A percentile compares a stretch with the other conserved stretches of the same genome.
phyloP scores from a whole-genome alignment of 768 basidiomycete species.

The Multifurca ochricompacta region DNA sequence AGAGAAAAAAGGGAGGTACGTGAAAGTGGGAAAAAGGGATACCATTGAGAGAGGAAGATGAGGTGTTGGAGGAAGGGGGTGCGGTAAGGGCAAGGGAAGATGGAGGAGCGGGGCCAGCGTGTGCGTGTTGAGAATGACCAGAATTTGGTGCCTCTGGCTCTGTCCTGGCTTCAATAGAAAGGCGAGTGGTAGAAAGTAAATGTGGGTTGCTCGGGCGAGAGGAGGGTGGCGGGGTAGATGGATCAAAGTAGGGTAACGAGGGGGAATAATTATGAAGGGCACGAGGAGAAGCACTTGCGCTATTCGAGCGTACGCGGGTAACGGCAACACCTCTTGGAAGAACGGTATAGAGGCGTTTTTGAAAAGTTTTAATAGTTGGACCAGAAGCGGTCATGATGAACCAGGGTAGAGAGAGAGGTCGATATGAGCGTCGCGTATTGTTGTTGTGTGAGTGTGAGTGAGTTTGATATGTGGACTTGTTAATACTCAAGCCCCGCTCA shows the following conservation, averaged over 20 bases:
- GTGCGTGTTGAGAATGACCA: constrained; percentile 28
- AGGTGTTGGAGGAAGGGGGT: constrained; percentile 30
- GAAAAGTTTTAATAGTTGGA: constrained; percentile 41
- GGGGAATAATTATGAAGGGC: constrained; percentile 36
- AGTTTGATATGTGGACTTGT: no score
- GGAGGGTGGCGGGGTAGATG: constrained; percentile 29
- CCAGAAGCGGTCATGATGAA: constrained; percentile 31
- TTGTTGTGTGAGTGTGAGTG: no score
- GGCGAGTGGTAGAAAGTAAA: constrained; percentile 34
- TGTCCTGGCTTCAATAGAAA: constrained; percentile 39
- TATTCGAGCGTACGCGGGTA: constrained; percentile 37
- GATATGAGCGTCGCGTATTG: not conserved
- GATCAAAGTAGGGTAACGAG: constrained; percentile 36
- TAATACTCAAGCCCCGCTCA: not conserved
- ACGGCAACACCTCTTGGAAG: constrained; percentile 32
- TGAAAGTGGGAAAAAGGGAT: constrained; percentile 34
- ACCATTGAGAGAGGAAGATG: constrained; percentile 26
- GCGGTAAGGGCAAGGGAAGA: constrained; percentile 41
- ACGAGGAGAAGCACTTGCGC: constrained; percentile 32
- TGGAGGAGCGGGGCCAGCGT: constrained; percentile 28
- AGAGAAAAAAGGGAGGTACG: constrained; percentile 30
- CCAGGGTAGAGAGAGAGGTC: not conserved
- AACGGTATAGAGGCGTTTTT: constrained; percentile 44
- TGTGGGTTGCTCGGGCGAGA: constrained; percentile 36
- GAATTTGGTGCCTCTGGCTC: constrained; percentile 34